Conservation (phyloP, 148 eudicot genomes). For the Gaultheria prostrata region DNA sequence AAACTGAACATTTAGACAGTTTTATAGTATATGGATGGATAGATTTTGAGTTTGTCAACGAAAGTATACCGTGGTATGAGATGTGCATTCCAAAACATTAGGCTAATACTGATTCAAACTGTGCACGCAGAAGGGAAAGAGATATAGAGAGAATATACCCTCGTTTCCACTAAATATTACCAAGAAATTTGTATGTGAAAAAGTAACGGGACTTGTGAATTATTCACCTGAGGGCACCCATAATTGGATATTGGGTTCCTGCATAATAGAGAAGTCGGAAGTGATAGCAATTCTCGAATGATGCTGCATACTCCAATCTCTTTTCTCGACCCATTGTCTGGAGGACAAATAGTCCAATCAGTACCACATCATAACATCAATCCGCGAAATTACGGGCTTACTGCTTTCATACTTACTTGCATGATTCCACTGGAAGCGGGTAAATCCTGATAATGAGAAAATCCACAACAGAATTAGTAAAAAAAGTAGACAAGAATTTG, state of each 20-base stretch:
- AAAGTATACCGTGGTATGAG: background rate
- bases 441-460: slow-evolving; percentile 58
- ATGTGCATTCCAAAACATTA: background rate
- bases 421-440: slow-evolving; percentile 94
- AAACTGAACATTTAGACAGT: too few species aligned
- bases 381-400: background rate
- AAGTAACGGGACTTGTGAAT: background rate
- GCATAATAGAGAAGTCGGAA: slow-evolving; percentile 88
- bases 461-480: slow-evolving; percentile 19
- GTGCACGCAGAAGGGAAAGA: background rate
- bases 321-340: slow-evolving; percentile 98
- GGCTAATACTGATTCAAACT: background rate
- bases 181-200: background rate
- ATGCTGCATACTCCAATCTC: slow-evolving; percentile 91
- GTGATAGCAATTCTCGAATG: slow-evolving; percentile 80
- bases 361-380: slow-evolving; percentile 12
- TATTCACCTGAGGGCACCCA: slow-evolving; percentile 91
- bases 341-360: slow-evolving; percentile 18
- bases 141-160: background rate
- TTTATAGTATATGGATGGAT: too few species aligned
- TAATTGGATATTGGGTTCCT: slow-evolving; percentile 96
- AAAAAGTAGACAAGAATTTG: background rate
- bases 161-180: background rate
- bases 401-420: slow-evolving; percentile 65
- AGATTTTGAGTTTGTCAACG: background rate